A percentile compares a stretch with the other conserved stretches of the same genome.
Conservation (phyloP, 225 moss, liverwort and hornwort genomes). For the Pseudoscleropodium purum region DNA sequence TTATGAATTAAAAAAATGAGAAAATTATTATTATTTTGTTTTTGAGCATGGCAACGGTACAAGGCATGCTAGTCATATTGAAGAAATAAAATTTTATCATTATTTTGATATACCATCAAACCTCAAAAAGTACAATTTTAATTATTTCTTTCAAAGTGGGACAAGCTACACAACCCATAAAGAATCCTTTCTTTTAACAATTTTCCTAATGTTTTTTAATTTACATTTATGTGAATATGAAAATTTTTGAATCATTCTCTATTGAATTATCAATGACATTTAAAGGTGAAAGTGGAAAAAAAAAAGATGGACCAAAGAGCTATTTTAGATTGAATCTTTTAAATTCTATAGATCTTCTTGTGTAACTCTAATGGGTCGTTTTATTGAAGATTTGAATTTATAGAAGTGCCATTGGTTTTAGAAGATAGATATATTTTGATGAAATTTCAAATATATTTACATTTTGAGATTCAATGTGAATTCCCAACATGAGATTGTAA, state of each 20-base stretch:
- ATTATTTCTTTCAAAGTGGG: not conserved
- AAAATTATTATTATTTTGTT: too few relatives aligned
- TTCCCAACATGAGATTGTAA: not conserved
- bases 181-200: not conserved
- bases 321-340: not conserved
- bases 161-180: not conserved
- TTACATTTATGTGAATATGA: not conserved
- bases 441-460: not conserved
- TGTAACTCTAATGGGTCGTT: accelerated
- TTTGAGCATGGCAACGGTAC: too few relatives aligned
- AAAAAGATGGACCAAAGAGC: not conserved
- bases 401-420: not conserved
- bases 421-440: not conserved
- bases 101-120: not conserved
- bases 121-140: not conserved
- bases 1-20: too few relatives aligned
- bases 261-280: too few relatives aligned
- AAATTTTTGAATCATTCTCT: not conserved
- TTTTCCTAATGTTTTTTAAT: not conserved
- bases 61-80: too few relatives aligned
- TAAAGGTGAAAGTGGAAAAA: not conserved
- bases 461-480: not conserved
- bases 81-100: not conserved
- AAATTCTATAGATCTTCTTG: not conserved
- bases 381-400: not conserved